These are phyloP conservation scores for Cutaneotrichosporon spelunceum DNA, from an alignment of 1,284 basidiomycete genomes.

Conservation along the genomic window DNA sequence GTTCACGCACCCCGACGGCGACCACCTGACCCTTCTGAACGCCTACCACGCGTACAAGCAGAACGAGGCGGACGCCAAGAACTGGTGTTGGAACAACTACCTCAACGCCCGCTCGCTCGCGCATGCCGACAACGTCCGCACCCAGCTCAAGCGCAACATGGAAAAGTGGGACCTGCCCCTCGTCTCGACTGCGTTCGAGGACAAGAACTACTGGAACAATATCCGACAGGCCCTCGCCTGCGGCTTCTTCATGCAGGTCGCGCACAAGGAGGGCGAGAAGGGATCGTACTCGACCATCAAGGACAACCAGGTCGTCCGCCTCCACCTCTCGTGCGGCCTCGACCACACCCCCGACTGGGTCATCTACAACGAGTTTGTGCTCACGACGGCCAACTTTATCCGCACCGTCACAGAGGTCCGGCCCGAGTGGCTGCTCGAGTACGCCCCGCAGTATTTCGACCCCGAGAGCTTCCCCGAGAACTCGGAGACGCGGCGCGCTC, in stretches of 20 bases:
- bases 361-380: conserved; percentile 94
- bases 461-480: conserved; percentile 44
- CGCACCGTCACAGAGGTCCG: conserved; percentile 85
- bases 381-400: conserved; percentile 83
- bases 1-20: conserved; percentile 88
- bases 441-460: conserved; percentile 68
- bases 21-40: conserved; percentile 92
- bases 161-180: conserved; percentile 81
- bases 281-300: conserved; percentile 82
- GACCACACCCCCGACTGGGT: conserved; percentile 96
- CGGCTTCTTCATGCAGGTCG: conserved; percentile 98
- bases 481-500: conserved; percentile 42
- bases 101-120: conserved; percentile 77
- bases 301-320: conserved; percentile 83
- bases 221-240: conserved; percentile 82
- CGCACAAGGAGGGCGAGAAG: conserved; percentile 92
- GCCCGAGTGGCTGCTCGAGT: conserved; percentile 88
- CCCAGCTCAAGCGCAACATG: conserved; percentile 88
- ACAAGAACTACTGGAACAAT: conserved; percentile 72
- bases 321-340: conserved; percentile 92
- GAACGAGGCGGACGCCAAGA: conserved; percentile 68
- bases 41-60: conserved; percentile 90
- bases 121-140: conserved; percentile 94
- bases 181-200: conserved; percentile 68
- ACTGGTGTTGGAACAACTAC: conserved; percentile 94